Conservation (phyloP, 495 filamentous ascomycete genomes). For the Amorphotheca resinae region DNA sequence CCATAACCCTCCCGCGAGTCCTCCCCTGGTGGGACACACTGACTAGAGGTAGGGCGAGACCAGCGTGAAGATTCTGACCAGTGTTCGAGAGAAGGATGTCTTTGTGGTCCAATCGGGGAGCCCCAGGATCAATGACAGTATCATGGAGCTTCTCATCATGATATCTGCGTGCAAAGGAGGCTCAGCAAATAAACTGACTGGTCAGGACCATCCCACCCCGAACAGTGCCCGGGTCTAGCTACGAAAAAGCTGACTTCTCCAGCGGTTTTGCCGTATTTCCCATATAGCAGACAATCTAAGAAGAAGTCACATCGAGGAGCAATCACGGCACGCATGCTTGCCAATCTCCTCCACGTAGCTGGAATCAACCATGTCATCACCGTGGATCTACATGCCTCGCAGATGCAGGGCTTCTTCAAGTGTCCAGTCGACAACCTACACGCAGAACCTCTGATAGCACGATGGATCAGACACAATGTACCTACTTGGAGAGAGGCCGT, state of each 20-base stretch:
- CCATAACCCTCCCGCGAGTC: too few relatives aligned
- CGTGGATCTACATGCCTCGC: conserved; percentile 88
- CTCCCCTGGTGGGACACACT: conserved; percentile 5
- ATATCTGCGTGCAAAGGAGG: conserved; percentile 97
- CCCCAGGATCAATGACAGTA: conserved; percentile 90
- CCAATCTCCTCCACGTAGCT: conserved; percentile 84
- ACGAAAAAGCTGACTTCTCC: conserved; percentile 5
- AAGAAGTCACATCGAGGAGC: conserved; percentile 96
- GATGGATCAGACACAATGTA: conserved; percentile 88
- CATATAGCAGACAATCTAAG: conserved; percentile 97
- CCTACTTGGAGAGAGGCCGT: conserved; percentile 80
- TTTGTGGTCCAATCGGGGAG: conserved; percentile 98
- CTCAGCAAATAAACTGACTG: conserved; percentile 93
- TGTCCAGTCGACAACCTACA: conserved; percentile 97
- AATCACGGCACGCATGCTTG: conserved; percentile 93
- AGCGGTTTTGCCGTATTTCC: conserved; percentile 98
- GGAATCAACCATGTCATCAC: conserved; percentile 97
- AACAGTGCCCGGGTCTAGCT: background rate
- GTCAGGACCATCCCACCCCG: conserved; percentile 35
- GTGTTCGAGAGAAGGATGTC: conserved; percentile 94
- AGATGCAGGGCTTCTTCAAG: conserved; percentile 98
- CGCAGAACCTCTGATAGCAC: conserved; percentile 89
- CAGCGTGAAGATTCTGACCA: conserved; percentile 83
- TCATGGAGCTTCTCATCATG: conserved; percentile 98
- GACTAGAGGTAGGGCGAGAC: conserved; percentile 77